These are phyloP conservation scores for Aristolochia californica DNA, from an alignment of 164 flowering plant species.

Conservation along the genomic window DNA sequence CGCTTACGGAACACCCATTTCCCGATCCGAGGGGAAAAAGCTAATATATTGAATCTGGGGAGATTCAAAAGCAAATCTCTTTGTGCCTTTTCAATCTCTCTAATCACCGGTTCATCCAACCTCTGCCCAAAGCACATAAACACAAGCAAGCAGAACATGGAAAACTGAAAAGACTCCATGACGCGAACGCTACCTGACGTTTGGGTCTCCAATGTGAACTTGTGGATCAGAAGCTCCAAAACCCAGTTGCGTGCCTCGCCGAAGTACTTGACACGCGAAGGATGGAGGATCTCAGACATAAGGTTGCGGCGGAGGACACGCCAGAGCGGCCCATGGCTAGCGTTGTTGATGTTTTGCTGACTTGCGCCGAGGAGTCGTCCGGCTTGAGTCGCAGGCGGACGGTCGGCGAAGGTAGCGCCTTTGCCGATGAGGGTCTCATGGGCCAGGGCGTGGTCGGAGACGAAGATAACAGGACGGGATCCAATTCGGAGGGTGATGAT, in stretches of 20 bases:
- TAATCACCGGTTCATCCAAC: conserved; percentile 19
- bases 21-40: conserved; percentile 18
- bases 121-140: conserved; percentile 39
- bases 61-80: conserved; percentile 6
- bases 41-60: conserved; percentile 8
- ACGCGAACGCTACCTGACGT: conserved; percentile 9
- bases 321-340: conserved; percentile 35
- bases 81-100: conserved; percentile 14
- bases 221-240: conserved; percentile 7
- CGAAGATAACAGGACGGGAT: conserved; percentile 19
- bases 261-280: conserved; percentile 22
- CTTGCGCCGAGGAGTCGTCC: conserved; percentile 8
- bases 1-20: conserved; percentile 17
- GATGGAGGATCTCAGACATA: conserved; percentile 23
- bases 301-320: conserved; percentile 35
- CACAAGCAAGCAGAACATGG: conserved; percentile 27
- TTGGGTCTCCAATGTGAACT: conserved; percentile 4
- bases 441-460: conserved; percentile 23
- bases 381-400: conserved; percentile 15
- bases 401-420: conserved; percentile 32
- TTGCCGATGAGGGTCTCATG: conserved; percentile 34
- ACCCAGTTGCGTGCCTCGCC: conserved; percentile 24
- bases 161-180: conserved; percentile 14
- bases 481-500: conserved; percentile 30
- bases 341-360: conserved; percentile 22